Base-by-base conservation (phyloP, 2,329 filamentous ascomycete species). In the Scedosporium apiospermum region DNA sequence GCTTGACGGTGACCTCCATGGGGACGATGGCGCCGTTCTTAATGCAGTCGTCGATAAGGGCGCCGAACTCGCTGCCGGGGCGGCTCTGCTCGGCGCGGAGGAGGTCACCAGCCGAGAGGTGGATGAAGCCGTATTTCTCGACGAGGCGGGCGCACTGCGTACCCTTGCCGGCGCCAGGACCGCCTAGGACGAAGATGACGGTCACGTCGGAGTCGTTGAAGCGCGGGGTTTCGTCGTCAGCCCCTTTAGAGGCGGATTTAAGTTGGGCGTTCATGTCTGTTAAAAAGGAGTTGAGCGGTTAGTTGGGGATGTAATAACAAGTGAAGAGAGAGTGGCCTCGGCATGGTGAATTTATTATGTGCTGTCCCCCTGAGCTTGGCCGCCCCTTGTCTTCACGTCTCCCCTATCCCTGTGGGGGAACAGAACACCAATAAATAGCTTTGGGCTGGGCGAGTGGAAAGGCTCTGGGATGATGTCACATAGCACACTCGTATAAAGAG, bases 101-200 rank as follows among this genome's bases (percentile, higher is more conserved):
- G 57, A 99, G 83, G 75, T 99, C 95, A 63, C 95, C 95, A 0
- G 95, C 95, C 3, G 89, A 95, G 42, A 99, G 86, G 76, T 99
- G 95, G 65, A 86, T 89, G 85, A 98, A 98, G 73, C 88, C 87
- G 75, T 96, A 96, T 75, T 95, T 86, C 57, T 84, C 79, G 60
- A 97, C 93, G 41, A 99, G 87, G 67, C 90, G 90, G 68, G 86
- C 84, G 80, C 93, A 98, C 77, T 99, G 93, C 2, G 95, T 99
- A 70, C 95, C 95, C 76, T 99, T 99, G 70, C 95, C 95, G 66
- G 93, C 91, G 67, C 95, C 95, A 14, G 95, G 95, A 2, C 95
- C 95, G 74, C 93, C 93, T 65, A 99, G 91, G 66, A 98, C 91
- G 80, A 96, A 98, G 75, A 99, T 80, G 64, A 98, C 93, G n/a